A percentile compares a stretch with the other conserved stretches of the same genome.
Evolutionary conservation across 441 rosid genomes (phyloP).

Genomic region (Gossypium aridum): DNA sequence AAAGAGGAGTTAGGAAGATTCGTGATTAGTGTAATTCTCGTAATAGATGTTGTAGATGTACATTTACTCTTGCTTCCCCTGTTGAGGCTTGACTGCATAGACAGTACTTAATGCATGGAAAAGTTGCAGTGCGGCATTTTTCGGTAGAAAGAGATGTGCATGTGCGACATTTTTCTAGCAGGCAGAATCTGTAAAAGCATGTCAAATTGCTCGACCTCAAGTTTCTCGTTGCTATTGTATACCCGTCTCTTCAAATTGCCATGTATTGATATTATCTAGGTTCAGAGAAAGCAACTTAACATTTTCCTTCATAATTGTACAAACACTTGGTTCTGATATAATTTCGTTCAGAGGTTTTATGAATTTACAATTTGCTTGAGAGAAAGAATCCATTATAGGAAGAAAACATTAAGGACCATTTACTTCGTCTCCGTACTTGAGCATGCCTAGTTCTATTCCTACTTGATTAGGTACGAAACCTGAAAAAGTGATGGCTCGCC

Average conservation of each 20-base stretch:
- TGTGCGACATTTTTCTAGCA: no score
- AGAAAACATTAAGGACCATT: no score
- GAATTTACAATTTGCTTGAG: no score
- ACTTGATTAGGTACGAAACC: not conserved
- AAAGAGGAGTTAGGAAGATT: constrained; percentile 36
- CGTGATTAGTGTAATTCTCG: not conserved
- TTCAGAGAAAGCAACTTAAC: not conserved
- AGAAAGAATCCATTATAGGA: not conserved
- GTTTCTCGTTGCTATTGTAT: not conserved
- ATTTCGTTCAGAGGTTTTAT: no score
- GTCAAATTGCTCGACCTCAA: no score
- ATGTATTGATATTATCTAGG: not conserved
- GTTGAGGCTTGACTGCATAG: not conserved
- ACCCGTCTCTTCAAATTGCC: not conserved
- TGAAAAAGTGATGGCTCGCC: not conserved
- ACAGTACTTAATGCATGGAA: not conserved
- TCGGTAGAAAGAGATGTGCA: no score
- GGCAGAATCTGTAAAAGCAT: no score
- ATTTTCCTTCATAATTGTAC: not conserved
- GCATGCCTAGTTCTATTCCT: not conserved
- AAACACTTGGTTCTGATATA: no score
- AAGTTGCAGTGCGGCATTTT: not conserved
- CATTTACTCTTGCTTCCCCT: not conserved
- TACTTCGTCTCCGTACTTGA: not conserved
- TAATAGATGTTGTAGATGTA: not conserved